Evolutionary conservation across 257 asterid genomes (phyloP), one percentile per base, ranked within the genome.

Genomic region (Solanum virginianum): DNA sequence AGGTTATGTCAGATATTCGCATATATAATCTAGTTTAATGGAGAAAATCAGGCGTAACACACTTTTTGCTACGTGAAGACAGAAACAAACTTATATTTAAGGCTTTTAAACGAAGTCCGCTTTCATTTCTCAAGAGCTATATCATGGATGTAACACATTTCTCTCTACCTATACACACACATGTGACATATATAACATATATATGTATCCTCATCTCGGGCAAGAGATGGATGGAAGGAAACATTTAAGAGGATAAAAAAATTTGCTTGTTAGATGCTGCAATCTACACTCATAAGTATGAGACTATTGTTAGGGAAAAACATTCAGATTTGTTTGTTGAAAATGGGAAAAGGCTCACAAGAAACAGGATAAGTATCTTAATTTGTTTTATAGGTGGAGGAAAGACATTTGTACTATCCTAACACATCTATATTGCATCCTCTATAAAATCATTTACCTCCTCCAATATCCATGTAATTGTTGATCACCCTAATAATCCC

Each of bases 401-500:
- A 72, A 72, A n/a, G 55, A 45, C 36, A 72, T 72, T 72, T 18
- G 9, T 72, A 18, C 80, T 41, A 72, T 72, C 56, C 57, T 43
- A 72, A 72, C 57, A 72, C 20, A 45, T 72, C 20, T 45, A 43
- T 71, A 18, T 39, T 16, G 12, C 1, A 10, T n/a, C 54, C 57
- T 43, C 80, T 72, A 72, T n/a, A 12, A 43, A 43, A 72, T 24
- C 53, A 39, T 51, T 68, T 92, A 96, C 99, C 99, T 94, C 99
- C 99, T 80, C 99, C 99, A 86, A 96, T 95, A 88, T 96, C 99
- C 98, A 95, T 95, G 93, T 95, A 95, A 90, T 92, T 96, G 90
- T 95, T 96, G 83, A 96, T 95, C 90, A 94, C 93, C 86, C 97
- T 91, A 84, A 96, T 92, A 85, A 95, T 92, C 82, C 99, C 99